A percentile compares a stretch with the other conserved stretches of the same genome.
Evolutionary conservation across 495 filamentous ascomycete genomes (phyloP).

Genomic region (Aspergillus mulundensis): DNA sequence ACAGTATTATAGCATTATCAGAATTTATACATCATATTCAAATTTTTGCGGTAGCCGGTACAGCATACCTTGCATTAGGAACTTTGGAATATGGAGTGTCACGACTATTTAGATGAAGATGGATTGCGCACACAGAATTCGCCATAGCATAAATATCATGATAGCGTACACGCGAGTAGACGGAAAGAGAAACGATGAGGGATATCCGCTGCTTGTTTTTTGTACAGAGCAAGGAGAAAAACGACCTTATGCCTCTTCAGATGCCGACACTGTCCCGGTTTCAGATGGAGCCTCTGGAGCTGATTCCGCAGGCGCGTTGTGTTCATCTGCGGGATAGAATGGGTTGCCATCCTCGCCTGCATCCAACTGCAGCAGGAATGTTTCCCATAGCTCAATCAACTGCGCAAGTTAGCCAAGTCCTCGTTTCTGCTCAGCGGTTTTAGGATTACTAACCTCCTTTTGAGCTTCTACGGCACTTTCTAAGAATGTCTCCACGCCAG

Average conservation of each 20-base stretch:
- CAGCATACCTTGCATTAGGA: not conserved
- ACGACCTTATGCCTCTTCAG: slow-evolving; percentile 34
- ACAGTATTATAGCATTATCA: slow-evolving; percentile 17
- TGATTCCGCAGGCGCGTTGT: slow-evolving; percentile 20
- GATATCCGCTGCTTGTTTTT: slow-evolving; percentile 15
- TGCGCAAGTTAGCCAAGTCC: slow-evolving; percentile 35
- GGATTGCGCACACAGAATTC: slow-evolving; percentile 12
- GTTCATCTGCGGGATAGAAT: slow-evolving; percentile 54
- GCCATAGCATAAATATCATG: slow-evolving; percentile 14
- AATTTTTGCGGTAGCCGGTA: not conserved
- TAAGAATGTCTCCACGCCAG: slow-evolving; percentile 92
- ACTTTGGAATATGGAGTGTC: not conserved
- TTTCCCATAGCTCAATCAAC: slow-evolving; percentile 99
- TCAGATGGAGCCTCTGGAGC: slow-evolving; percentile 24
- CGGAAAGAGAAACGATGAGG: not conserved
- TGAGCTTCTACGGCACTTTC: slow-evolving; percentile 96
- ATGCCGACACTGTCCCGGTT: slow-evolving; percentile 27
- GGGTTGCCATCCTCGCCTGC: slow-evolving; percentile 83
- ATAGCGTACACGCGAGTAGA: slow-evolving; percentile 8
- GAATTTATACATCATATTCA: not conserved
- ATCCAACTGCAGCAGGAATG: slow-evolving; percentile 91
- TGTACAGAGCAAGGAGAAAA: slow-evolving; percentile 15
- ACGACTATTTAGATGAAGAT: slow-evolving; percentile 14
- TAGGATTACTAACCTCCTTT: slow-evolving; percentile 72
- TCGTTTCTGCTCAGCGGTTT: not conserved